Evolutionary conservation across 305 asterid genomes (phyloP).

Genomic region (Ilex paraguariensis): DNA sequence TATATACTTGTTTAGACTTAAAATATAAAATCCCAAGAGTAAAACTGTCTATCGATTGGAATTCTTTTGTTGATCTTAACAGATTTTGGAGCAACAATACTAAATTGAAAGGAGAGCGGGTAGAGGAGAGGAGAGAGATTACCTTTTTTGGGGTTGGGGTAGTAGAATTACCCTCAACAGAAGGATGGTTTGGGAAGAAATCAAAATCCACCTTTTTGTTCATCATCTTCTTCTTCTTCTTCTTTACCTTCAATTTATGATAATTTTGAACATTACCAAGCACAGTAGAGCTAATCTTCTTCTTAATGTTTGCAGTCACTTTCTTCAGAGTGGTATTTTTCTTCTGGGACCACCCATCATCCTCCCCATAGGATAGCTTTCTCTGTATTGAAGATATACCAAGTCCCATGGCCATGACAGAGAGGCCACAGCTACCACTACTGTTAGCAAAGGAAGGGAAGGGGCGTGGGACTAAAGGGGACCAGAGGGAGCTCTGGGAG

Average conservation of each 20-base stretch:
- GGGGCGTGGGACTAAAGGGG: constrained; percentile 58
- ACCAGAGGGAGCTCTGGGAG: constrained; percentile 91
- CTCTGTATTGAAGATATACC: background rate
- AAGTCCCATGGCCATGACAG: constrained; percentile 1
- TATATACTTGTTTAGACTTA: background rate
- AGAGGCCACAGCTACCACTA: constrained; percentile 14
- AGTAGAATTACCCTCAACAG: constrained; percentile 29
- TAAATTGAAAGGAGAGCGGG: background rate
- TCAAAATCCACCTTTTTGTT: constrained; percentile 31
- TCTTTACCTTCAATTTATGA: constrained; percentile 22
- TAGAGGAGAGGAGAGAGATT: background rate
- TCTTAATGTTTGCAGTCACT: constrained; percentile 42
- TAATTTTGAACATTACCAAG: constrained; percentile 30
- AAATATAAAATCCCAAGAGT: background rate
- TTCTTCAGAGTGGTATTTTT: constrained; percentile 29
- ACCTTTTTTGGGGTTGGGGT: constrained; percentile 52
- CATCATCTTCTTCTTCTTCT: constrained; percentile 13
- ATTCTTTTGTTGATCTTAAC: background rate
- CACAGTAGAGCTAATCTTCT: constrained; percentile 43
- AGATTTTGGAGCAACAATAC: background rate
- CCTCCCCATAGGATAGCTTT: constrained; percentile 33
- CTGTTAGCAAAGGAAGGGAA: constrained; percentile 9
- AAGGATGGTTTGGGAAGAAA: constrained; percentile 33
- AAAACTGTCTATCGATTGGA: background rate
- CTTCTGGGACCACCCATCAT: constrained; percentile 19